Evolutionary conservation across 2,329 filamentous ascomycete genomes (phyloP).

Genomic region (Teratosphaeria gauchensis): DNA sequence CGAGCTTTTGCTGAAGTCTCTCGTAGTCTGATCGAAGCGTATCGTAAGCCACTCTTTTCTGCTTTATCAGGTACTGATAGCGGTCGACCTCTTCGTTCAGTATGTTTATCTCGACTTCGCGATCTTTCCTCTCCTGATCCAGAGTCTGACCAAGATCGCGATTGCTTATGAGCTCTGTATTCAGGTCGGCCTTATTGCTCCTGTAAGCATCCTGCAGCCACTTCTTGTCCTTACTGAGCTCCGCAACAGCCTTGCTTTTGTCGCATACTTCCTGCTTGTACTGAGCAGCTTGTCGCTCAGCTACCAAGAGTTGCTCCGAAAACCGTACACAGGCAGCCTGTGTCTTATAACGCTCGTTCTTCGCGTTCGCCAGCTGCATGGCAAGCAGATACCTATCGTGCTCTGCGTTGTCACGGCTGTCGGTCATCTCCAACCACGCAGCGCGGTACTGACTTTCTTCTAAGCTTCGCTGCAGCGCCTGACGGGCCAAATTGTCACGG

Average conservation of each 20-base stretch:
- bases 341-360: background rate
- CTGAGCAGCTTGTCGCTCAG: background rate
- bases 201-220: background rate
- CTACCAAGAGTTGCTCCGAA: background rate
- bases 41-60: background rate
- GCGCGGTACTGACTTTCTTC: background rate
- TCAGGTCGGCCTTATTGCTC: background rate
- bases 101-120: background rate
- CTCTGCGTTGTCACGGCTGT: background rate
- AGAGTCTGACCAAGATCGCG: background rate
- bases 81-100: background rate
- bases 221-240: background rate
- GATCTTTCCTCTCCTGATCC: background rate
- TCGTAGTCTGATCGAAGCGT: background rate
- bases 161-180: background rate
- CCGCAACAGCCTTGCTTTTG: background rate
- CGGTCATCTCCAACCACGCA: background rate
- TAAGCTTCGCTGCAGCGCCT: background rate
- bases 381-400: background rate
- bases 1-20: background rate
- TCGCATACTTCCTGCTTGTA: background rate
- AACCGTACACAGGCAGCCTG: background rate
- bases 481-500: background rate
- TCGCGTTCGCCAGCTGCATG: background rate
- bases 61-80: background rate